phyloP scores from a whole-genome alignment of 164 flowering plant species.

The Echeveria elegans region DNA sequence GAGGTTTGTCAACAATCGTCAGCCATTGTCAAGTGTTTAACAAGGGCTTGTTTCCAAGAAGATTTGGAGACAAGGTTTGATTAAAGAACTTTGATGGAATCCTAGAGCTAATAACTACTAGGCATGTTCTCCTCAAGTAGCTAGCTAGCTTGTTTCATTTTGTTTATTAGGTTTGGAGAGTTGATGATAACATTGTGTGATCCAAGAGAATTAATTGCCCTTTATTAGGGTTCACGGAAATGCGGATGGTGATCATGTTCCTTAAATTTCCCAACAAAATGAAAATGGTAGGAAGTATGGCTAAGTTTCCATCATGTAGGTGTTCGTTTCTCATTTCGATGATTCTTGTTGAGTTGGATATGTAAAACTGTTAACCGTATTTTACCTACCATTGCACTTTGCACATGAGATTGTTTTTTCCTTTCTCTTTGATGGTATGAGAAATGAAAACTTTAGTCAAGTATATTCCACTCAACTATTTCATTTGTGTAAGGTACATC shows the following conservation, averaged over 20 bases:
- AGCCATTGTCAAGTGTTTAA: neutral
- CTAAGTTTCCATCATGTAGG: too few relatives aligned
- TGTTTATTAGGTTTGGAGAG: conserved; percentile 1
- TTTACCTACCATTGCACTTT: too few relatives aligned
- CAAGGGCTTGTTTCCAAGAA: neutral
- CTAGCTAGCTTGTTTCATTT: neutral
- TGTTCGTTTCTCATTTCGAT: too few relatives aligned
- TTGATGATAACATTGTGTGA: conserved; percentile 1
- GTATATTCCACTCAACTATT: too few relatives aligned
- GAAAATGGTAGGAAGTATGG: neutral
- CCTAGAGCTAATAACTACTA: conserved; percentile 1
- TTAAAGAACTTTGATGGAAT: neutral
- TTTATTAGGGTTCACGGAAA: neutral
- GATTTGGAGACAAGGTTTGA: neutral
- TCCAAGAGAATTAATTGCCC: neutral
- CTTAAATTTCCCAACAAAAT: neutral
- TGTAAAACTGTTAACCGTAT: too few relatives aligned
- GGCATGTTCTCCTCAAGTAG: conserved; percentile 2
- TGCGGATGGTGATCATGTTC: neutral
- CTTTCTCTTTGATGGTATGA: too few relatives aligned
- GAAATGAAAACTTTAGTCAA: too few relatives aligned
- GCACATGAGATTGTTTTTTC: too few relatives aligned
- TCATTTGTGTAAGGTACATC: too few relatives aligned
- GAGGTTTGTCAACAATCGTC: neutral
- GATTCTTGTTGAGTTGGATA: too few relatives aligned